Evolutionary conservation across 2,329 filamentous ascomycete species (phyloP).

Genomic region (Aspergillus amoenus): DNA sequence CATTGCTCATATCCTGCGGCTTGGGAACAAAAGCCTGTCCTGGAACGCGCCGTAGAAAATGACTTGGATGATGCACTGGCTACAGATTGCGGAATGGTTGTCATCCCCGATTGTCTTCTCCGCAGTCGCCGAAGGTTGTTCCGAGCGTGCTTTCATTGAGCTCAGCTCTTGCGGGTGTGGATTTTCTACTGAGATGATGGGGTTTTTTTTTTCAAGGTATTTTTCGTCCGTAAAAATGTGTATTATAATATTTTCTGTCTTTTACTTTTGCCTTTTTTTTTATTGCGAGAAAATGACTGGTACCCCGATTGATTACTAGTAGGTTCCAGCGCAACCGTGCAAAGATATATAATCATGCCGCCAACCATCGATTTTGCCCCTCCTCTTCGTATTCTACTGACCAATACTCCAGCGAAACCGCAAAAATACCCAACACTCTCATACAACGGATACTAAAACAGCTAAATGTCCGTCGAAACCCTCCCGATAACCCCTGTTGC

Average conservation of each 20-base stretch:
- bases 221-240: neutral
- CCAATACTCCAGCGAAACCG: neutral
- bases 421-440: neutral
- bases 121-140: slow-evolving; percentile 19
- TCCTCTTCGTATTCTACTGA: neutral
- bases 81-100: neutral
- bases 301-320: neutral
- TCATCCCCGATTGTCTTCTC: slow-evolving; percentile 12
- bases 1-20: slow-evolving; percentile 44
- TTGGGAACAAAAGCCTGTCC: slow-evolving; percentile 6
- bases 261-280: neutral
- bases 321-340: neutral
- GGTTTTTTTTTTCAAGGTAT: neutral
- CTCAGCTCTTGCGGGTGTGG: neutral
- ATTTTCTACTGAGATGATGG: neutral
- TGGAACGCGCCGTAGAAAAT: neutral
- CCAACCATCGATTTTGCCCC: neutral
- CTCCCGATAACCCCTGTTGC: slow-evolving; percentile 50
- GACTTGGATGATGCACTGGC: neutral
- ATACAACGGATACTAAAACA: neutral
- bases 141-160: neutral
- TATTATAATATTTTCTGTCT: too few relatives aligned
- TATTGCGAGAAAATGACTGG: neutral
- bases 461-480: slow-evolving; percentile 50
- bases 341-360: neutral